phyloP scores from a whole-genome alignment of 1,284 basidiomycete genomes.

The Meripilus lineatus region DNA sequence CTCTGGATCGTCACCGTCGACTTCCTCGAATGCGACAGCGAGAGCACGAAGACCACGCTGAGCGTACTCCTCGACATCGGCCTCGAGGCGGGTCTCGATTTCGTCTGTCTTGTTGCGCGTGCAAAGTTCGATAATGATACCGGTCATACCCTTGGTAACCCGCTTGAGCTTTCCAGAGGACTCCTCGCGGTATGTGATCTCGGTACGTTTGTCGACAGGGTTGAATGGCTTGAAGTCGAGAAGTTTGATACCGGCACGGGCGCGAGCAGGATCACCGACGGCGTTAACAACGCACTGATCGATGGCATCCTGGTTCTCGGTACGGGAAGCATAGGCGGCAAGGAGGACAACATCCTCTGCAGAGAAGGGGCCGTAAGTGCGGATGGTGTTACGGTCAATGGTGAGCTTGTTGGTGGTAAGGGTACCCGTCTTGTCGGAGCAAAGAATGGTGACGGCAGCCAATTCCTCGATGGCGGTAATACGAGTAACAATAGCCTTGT shows the following conservation, averaged over 20 bases:
- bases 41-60: conserved; percentile 96
- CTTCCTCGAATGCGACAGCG: conserved; percentile 93
- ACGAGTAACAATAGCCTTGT: conserved; percentile 98
- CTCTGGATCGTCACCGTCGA: conserved; percentile 78
- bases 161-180: conserved; percentile 93
- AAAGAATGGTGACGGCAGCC: conserved; percentile 94
- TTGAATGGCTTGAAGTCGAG: conserved; percentile 99
- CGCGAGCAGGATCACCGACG: conserved; percentile 67
- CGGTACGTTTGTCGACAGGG: conserved; percentile 99
- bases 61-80: conserved; percentile 95
- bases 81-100: conserved; percentile 87
- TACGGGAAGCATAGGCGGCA: conserved; percentile 93
- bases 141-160: conserved; percentile 99
- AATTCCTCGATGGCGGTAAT: conserved; percentile 98
- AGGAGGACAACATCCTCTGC: conserved; percentile 90
- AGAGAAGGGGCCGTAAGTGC: conserved; percentile 86
- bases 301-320: conserved; percentile 98
- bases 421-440: conserved; percentile 97
- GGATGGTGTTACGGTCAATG: conserved; percentile 91
- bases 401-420: conserved; percentile 99
- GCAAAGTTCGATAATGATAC: conserved; percentile 94
- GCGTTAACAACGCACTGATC: conserved; percentile 85
- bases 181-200: conserved; percentile 96
- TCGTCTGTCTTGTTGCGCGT: conserved; percentile 94
- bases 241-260: conserved; percentile 91